Conservation (phyloP, 75 land plant genomes). For the Picea sitchensis region DNA sequence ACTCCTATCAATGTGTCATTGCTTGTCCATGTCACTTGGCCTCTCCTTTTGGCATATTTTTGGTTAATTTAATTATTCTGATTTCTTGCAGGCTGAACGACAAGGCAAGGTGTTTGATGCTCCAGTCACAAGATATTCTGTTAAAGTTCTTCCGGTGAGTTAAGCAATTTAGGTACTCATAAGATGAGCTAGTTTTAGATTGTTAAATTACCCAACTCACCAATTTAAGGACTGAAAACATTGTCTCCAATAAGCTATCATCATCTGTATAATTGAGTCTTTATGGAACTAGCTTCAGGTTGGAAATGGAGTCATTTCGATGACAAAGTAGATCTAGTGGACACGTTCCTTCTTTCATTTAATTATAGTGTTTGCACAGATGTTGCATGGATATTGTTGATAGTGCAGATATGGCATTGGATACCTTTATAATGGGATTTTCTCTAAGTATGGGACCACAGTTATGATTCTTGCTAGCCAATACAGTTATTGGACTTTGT, state of each 20-base stretch:
- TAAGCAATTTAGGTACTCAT: background rate
- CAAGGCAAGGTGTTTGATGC: constrained; percentile 48
- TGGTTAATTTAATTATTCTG: background rate
- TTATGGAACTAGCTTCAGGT: background rate
- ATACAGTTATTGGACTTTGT: no score
- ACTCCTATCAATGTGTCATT: background rate
- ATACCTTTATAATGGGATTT: no score
- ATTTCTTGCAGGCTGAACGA: constrained; percentile 38
- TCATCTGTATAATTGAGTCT: background rate
- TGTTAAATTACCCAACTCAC: background rate
- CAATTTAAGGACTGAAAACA: background rate
- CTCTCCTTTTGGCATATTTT: background rate
- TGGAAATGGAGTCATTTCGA: background rate
- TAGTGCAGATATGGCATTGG: no score
- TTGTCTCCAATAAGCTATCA: background rate
- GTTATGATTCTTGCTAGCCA: no score
- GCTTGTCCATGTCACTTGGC: background rate
- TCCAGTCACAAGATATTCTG: constrained; percentile 55
- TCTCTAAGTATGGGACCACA: no score
- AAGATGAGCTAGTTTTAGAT: background rate
- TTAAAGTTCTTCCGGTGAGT: constrained; percentile 79
- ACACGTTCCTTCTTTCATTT: no score
- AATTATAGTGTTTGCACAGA: no score
- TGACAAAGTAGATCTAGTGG: background rate
- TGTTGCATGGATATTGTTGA: no score